Base-by-base conservation (phyloP, 2,329 filamentous ascomycete species). In the Fusarium verticillioides region DNA sequence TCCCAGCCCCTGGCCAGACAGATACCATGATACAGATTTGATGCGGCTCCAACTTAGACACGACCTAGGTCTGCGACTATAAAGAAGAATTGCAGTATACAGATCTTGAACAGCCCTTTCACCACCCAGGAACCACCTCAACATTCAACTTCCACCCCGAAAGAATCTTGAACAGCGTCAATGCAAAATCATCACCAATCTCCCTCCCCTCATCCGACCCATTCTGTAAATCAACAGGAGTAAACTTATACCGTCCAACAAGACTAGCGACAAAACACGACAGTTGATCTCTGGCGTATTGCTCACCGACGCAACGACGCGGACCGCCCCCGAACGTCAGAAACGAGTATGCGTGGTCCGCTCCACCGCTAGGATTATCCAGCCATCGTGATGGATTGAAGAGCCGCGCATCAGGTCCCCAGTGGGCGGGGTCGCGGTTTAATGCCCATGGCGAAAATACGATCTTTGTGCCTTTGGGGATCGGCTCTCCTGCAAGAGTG, bases 21-120 rank as follows among this genome's bases (percentile, higher is more conserved):
- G 26, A 26, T 26, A 26, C 26, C 26, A 26, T 26, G 26, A 26
- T 26, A 26, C 26, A 26, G 26, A 26, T 26, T 4, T 26, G 26
- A 26, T 26, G 26, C 26, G 26, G 26, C 26, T 26, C 26, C 26
- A 26, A 6, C 26, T n/a, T n/a, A n/a, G n/a, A 26, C 26, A 26
- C 26, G 6, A 26, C 26, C 26, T 26, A 26, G 26, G 26, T 6
- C 4, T 26, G 26, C 26, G 4, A 26, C 26, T 26, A 26, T 26
- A 26, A 26, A 26, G 26, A 26, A 26, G 26, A 6, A 26, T 26
- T 26, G 26, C 26, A 26, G 6, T 26, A 26, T 4, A 26, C 5
- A 23, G 23, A 26, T 5, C 26, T 26, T 26, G 4, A 4, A 18
- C 15, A 3, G 1, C 5, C 1, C 10, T 8, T 9, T 53, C 6